Evolutionary conservation across 306 rosid genomes (phyloP), one percentile per base, ranked within the genome.

Genomic region (Malus sylvestris): DNA sequence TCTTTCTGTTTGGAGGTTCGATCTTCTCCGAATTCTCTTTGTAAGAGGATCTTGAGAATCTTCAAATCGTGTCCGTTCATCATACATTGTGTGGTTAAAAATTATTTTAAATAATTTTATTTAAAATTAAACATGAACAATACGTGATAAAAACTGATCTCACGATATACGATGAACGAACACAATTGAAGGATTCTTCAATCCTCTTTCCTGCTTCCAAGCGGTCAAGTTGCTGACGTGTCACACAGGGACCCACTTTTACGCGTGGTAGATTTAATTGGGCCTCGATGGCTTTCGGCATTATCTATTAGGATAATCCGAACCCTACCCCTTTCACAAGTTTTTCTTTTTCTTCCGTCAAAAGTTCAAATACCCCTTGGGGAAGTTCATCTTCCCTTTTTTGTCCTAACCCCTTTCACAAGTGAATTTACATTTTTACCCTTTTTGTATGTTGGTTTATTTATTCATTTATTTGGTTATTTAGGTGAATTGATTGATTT

Each of bases 31-130:
- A 1, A 7, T 7, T 0, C 0, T 35, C 1, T 38, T 38, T 1
- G 42, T 38, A 0, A 38, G 0, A 38, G 0, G 9, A 7, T 38
- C 0, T 0, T 38, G 9, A 0, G 0, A 38, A 38, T 38, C 0
- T 0, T 0, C 0, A 0, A 38, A 38, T 38, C 0, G 9, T 38
- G 2, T 38, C 1, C 2, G 9, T 35, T 27, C 27, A 27, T 27
- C 2, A 27, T 27, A 27, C 27, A 27, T 27, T 27, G 27, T 27
- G 27, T 0, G 27, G 0, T 27, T 27, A 1, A 27, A 27, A 27
- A 27, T 27, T 27, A 27, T 27, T 27, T 27, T 27, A 27, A 27
- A 27, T 27, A 27, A 27, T 27, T 27, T 27, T 27, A 27, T 27
- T 27, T 27, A 25, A 25, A 25, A 25, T 25, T 25, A 25, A 25